Evolutionary conservation across 148 eudicot genomes (phyloP).

Genomic region (Pouteria glomerata): DNA sequence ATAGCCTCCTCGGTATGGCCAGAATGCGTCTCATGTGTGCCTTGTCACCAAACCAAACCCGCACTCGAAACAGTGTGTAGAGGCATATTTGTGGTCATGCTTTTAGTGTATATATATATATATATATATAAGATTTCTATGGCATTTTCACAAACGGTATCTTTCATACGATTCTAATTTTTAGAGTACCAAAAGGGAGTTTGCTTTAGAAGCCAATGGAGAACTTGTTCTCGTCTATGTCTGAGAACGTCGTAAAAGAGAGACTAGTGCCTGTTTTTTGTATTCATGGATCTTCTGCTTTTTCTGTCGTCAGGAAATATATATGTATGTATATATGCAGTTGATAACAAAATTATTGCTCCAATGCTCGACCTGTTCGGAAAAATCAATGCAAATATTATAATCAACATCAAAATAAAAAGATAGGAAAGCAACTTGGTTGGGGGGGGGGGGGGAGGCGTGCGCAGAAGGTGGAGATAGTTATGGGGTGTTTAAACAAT

Average conservation of each 20-base stretch:
- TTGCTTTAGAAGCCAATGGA: not conserved
- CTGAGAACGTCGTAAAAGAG: not conserved
- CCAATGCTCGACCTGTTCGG: not conserved
- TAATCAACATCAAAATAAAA: not conserved
- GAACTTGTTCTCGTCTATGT: not conserved
- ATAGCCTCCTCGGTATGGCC: constrained; percentile 4
- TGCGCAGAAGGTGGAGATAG: not conserved
- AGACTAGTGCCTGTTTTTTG: not conserved
- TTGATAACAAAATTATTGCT: not conserved
- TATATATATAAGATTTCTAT: not conserved
- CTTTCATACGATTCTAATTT: not conserved
- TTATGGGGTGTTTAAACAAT: not conserved
- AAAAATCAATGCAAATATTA: not conserved
- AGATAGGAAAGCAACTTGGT: not conserved
- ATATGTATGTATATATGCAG: no score
- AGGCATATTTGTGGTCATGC: not conserved
- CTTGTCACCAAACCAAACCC: not conserved
- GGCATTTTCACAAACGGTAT: constrained; percentile 6
- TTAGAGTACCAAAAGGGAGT: constrained; percentile 4
- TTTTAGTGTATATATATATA: no score
- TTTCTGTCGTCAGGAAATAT: not conserved
- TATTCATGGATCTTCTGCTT: not conserved
- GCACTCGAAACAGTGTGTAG: not conserved
- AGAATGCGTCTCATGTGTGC: not conserved
- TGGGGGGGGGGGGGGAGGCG: no score